Conservation (phyloP, 2,329 filamentous ascomycete genomes). For the Fusarium praegraminearum region DNA sequence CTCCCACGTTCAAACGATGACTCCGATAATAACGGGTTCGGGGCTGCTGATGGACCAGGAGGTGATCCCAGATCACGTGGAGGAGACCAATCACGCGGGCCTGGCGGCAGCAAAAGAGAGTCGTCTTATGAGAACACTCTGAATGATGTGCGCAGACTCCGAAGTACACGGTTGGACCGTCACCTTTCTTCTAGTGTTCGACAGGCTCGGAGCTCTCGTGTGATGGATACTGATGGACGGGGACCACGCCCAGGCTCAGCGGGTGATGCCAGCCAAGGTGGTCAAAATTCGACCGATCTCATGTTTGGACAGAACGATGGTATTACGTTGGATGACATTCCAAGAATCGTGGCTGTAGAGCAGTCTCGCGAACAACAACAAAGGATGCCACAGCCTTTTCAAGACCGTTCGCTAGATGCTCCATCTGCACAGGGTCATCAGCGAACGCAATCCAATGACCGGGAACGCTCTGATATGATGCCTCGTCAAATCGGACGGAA, state of each 20-base stretch:
- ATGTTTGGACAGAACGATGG: constrained; percentile 93
- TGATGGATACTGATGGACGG: constrained; percentile 74
- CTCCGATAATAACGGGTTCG: constrained; percentile 60
- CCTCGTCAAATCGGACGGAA: constrained; percentile 73
- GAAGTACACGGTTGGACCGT: constrained; percentile 94
- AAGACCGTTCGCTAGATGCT: constrained; percentile 56
- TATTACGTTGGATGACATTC: constrained; percentile 94
- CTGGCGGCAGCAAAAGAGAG: constrained; percentile 60
- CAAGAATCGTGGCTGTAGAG: constrained; percentile 93
- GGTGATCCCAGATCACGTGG: constrained; percentile 64
- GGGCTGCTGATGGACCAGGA: constrained; percentile 57
- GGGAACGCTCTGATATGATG: constrained; percentile 65
- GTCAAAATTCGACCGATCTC: constrained; percentile 74
- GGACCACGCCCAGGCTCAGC: constrained; percentile 82
- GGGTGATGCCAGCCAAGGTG: constrained; percentile 65
- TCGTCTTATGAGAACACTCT: constrained; percentile 95
- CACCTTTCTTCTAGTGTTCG: constrained; percentile 93
- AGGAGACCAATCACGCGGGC: constrained; percentile 35
- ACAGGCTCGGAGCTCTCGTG: constrained; percentile 88
- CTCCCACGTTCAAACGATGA: constrained; percentile 81
- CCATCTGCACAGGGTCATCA: constrained; percentile 71
- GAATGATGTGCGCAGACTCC: constrained; percentile 90
- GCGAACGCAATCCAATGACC: constrained; percentile 69
- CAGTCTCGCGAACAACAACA: constrained; percentile 93
- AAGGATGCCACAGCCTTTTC: constrained; percentile 55